Evolutionary conservation across 164 flowering plant species (phyloP).

Genomic region (Cinnamomum micranthum): DNA sequence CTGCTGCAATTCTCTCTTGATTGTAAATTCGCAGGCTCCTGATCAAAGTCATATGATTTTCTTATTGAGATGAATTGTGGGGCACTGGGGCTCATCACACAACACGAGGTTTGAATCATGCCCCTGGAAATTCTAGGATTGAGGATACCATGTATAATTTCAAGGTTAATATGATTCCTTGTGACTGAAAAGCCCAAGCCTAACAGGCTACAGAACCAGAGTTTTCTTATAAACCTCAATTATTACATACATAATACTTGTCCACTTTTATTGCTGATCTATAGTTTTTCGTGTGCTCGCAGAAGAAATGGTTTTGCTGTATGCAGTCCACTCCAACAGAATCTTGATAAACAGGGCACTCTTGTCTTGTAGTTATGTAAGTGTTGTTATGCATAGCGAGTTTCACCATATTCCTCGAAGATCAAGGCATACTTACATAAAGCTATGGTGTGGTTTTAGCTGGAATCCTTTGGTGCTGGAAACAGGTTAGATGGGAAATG

Average conservation of each 20-base stretch:
- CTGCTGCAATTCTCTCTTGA: neutral
- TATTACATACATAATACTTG: too few species aligned
- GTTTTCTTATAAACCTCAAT: too few species aligned
- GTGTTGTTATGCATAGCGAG: neutral
- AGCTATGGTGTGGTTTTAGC: too few species aligned
- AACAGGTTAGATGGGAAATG: too few species aligned
- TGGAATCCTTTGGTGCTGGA: too few species aligned
- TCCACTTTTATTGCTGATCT: neutral
- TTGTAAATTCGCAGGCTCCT: too few species aligned
- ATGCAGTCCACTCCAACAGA: conserved; percentile 49
- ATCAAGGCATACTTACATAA: too few species aligned
- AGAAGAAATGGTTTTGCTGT: conserved; percentile 94
- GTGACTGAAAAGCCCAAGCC: too few species aligned
- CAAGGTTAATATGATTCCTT: too few species aligned
- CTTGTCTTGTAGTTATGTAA: neutral
- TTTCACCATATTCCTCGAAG: neutral
- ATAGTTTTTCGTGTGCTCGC: conserved; percentile 24
- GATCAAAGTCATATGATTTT: neutral
- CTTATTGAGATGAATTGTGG: neutral
- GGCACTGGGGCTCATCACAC: neutral
- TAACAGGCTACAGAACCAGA: too few species aligned
- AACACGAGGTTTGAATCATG: neutral
- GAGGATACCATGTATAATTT: too few species aligned
- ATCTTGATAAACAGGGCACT: conserved; percentile 32
- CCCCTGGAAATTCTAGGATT: too few species aligned